Percentiles rank a stretch among this genome's conserved stretches.
phyloP scores from a whole-genome alignment of 2,329 filamentous ascomycete species.

The Aureobasidium sp. region DNA sequence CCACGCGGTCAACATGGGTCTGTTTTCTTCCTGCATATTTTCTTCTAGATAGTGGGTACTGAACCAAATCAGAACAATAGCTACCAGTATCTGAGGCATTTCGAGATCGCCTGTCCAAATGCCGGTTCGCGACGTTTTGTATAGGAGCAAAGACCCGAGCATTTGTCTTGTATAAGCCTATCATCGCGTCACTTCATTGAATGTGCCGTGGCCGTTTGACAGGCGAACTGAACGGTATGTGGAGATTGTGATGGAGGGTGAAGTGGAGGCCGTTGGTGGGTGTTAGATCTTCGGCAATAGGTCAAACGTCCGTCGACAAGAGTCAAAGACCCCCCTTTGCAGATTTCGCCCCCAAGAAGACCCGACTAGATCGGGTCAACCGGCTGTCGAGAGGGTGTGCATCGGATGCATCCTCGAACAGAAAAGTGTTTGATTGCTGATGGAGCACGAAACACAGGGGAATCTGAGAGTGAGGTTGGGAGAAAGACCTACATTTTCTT shows the following conservation, averaged over 20 bases:
- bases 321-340: neutral
- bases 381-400: neutral
- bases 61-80: neutral
- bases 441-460: neutral
- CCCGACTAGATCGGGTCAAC: neutral
- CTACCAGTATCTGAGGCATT: neutral
- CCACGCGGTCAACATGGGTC: neutral
- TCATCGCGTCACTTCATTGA: neutral
- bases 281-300: constrained; percentile 9
- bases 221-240: neutral
- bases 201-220: neutral
- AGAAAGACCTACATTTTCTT: neutral
- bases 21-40: neutral
- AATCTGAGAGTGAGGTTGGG: neutral
- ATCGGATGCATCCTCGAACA: neutral
- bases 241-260: neutral
- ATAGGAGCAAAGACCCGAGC: neutral
- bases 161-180: neutral
- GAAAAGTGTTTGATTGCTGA: neutral
- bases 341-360: neutral
- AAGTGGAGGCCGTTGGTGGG: neutral
- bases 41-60: neutral
- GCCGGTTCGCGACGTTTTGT: neutral
- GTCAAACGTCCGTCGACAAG: neutral
- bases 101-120: neutral